These are phyloP conservation scores for Asterella californica DNA, from an alignment of 225 moss, liverwort and hornwort genomes.

Conservation along the genomic window DNA sequence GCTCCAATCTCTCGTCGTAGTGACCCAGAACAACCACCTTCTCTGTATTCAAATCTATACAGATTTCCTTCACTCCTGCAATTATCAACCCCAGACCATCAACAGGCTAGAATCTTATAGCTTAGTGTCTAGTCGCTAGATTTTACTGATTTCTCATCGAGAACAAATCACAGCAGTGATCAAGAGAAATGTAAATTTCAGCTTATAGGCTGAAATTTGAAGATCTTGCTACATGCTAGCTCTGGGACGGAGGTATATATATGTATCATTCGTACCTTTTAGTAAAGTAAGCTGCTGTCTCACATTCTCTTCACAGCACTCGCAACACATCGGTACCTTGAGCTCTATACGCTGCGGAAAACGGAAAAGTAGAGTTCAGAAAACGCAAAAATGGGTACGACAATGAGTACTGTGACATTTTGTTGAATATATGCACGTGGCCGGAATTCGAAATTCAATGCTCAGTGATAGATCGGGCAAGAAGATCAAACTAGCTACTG, in stretches of 20 bases:
- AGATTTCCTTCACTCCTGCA: constrained; percentile 28
- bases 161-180: too few relatives aligned
- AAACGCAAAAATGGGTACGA: not conserved
- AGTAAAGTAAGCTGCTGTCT: constrained; percentile 18
- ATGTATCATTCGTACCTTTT: constrained; percentile 24
- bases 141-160: too few relatives aligned
- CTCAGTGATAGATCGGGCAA: too few relatives aligned
- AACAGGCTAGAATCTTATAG: not conserved
- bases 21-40: constrained; percentile 23
- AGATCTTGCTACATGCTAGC: too few relatives aligned
- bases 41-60: constrained; percentile 12
- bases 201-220: too few relatives aligned
- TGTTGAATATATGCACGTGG: too few relatives aligned
- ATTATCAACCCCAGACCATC: not conserved
- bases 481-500: too few relatives aligned
- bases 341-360: constrained; percentile 18
- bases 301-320: constrained; percentile 32
- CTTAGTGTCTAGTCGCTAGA: not conserved
- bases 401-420: not conserved
- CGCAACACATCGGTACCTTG: constrained; percentile 33
- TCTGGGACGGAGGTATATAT: too few relatives aligned
- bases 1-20: constrained; percentile 8
- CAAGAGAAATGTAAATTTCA: too few relatives aligned
- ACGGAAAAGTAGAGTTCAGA: too few relatives aligned
- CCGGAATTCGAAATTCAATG: not conserved